Base-by-base conservation (phyloP, 106 monocot genomes). In the Acorus gramineus region DNA sequence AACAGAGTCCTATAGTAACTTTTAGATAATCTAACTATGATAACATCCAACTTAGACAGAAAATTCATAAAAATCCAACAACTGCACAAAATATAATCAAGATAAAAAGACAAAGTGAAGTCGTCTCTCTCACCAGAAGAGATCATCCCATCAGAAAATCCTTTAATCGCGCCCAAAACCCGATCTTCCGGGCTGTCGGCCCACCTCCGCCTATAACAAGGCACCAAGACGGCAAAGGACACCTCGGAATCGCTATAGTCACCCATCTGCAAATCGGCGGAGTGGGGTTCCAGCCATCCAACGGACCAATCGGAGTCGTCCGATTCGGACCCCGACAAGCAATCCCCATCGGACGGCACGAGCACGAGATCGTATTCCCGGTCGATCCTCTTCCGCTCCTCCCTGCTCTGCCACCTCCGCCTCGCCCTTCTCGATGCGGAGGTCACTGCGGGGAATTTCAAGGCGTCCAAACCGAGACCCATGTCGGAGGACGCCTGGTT, bases 291-390 rank as follows among this genome's bases (percentile, higher is more conserved):
- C 73, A 77, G 53, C 91, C 91, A 91, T n/a, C 91, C 91, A 14
- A 91, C 84, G 2, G 91, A 86, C 86, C 86, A 91, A 70, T 91
- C 91, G 0, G 86, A 86, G 70, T 81, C 91, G 51, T 87, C 91
- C 6, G 91, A 86, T 43, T 91, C 90, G 6, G 83, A 86, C 13
- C 78, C 91, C 0, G 91, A 91, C 67, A 86, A 47, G 62, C 81
- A 81, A 4, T 68, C 86, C 3, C 86, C 84, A 63, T 91, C 86
- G 9, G 84, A 77, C 0, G 91, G 84, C 2, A 91, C 86, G 11
- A 91, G 52, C 6, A 91, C 91, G 3, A 81, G 60, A 64, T 91
- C 86, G 67, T 79, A 81, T 64, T 91, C 91, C 69, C 65, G 76
- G 56, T 91, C 91, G 44, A 91, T 71, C 63, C 65, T 67, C 44